phyloP scores from a whole-genome alignment of 2,329 filamentous ascomycete genomes.

The Clonostachys byssicola region DNA sequence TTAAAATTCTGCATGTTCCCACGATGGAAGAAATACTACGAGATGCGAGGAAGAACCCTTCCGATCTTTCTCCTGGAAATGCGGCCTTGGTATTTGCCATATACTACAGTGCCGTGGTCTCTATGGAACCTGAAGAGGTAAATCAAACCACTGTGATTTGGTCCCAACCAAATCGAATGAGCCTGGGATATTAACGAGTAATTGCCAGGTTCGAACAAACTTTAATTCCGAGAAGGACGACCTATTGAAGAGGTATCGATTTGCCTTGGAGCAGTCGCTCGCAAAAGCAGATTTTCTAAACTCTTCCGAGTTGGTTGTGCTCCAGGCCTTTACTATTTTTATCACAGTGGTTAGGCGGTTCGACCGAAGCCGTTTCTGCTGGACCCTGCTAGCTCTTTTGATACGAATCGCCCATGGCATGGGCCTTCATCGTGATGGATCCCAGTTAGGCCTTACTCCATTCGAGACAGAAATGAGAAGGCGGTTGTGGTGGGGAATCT shows the following conservation, averaged over 20 bases:
- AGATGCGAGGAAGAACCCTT: slow-evolving; percentile 54
- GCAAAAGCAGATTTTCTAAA: slow-evolving; percentile 54
- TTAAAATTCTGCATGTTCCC: slow-evolving; percentile 69
- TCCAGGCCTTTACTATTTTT: slow-evolving; percentile 57
- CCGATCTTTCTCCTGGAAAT: slow-evolving; percentile 49
- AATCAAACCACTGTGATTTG: not conserved
- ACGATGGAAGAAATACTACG: slow-evolving; percentile 59
- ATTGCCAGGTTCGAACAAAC: slow-evolving; percentile 22
- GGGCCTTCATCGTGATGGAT: slow-evolving; percentile 55
- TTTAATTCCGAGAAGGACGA: slow-evolving; percentile 37
- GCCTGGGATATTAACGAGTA: not conserved
- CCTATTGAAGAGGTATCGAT: slow-evolving; percentile 41
- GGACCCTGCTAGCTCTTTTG: slow-evolving; percentile 54
- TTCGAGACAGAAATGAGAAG: slow-evolving; percentile 59
- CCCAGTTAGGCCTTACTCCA: slow-evolving; percentile 43
- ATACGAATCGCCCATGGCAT: slow-evolving; percentile 57
- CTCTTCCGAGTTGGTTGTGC: slow-evolving; percentile 48
- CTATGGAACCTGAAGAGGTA: slow-evolving; percentile 58
- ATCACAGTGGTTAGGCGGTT: slow-evolving; percentile 41
- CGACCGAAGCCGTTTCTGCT: slow-evolving; percentile 49
- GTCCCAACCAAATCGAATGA: not conserved
- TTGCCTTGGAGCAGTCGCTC: slow-evolving; percentile 52
- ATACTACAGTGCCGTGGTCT: slow-evolving; percentile 54
- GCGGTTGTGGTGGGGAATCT: slow-evolving; percentile 57
- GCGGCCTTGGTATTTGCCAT: slow-evolving; percentile 63